Evolutionary conservation across 2,329 filamentous ascomycete genomes (phyloP).

Genomic region (Clonostachys rhizophaga): DNA sequence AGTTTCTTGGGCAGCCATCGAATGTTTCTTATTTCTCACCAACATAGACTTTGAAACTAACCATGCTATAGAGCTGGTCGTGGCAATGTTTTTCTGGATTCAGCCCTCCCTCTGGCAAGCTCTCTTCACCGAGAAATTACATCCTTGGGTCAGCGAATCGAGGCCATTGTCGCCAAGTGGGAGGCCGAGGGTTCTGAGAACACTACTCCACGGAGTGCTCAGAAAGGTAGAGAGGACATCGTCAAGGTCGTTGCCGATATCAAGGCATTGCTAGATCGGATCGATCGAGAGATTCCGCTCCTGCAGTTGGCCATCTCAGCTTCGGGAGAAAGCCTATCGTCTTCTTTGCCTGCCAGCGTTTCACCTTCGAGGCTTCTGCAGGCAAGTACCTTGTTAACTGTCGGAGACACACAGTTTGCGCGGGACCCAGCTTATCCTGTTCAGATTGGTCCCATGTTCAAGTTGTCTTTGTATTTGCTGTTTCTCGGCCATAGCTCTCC

Average conservation of each 20-base stretch:
- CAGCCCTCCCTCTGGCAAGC: constrained; percentile 78
- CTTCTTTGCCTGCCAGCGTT: constrained; percentile 72
- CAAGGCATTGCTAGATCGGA: constrained; percentile 66
- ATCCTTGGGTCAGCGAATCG: constrained; percentile 69
- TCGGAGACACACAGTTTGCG: constrained; percentile 80
- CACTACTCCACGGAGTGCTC: background rate
- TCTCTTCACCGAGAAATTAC: constrained; percentile 81
- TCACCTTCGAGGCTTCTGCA: constrained; percentile 89
- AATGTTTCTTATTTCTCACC: constrained; percentile 2
- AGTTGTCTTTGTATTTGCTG: constrained; percentile 89
- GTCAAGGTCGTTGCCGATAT: constrained; percentile 64
- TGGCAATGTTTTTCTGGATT: constrained; percentile 65
- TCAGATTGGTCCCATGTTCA: constrained; percentile 85
- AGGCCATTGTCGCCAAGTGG: constrained; percentile 61
- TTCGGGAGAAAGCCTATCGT: constrained; percentile 82
- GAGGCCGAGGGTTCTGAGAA: constrained; percentile 29
- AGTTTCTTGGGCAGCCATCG: background rate
- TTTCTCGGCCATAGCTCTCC: constrained; percentile 70
- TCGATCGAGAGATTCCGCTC: constrained; percentile 87
- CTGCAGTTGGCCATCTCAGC: constrained; percentile 93
- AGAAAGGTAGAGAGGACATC: background rate
- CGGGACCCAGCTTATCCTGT: constrained; percentile 57
- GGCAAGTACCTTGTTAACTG: constrained; percentile 84
- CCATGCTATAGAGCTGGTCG: constrained; percentile 35
- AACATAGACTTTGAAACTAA: background rate